These are phyloP conservation scores for Phytophthora sp. DNA, from an alignment of 352 stramenopile genomes.

Conservation along the genomic window DNA sequence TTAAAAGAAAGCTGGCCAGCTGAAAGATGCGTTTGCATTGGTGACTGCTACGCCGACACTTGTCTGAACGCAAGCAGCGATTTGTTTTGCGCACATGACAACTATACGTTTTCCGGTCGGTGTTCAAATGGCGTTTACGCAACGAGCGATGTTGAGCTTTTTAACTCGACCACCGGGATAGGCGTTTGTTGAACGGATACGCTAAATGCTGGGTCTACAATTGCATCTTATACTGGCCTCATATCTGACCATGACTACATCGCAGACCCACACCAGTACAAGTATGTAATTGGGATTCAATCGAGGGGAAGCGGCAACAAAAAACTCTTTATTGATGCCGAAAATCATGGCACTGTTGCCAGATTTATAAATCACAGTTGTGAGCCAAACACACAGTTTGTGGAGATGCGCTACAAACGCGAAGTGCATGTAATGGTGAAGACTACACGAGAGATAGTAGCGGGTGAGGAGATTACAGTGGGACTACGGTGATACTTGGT, in stretches of 20 bases:
- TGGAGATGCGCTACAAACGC: neutral
- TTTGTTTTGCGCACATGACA: neutral
- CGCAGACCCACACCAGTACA: neutral
- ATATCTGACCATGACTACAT: neutral
- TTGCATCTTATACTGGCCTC: neutral
- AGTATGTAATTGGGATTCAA: neutral
- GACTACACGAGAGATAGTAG: neutral
- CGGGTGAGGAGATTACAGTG: neutral
- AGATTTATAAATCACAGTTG: neutral
- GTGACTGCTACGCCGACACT: neutral
- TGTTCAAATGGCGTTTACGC: neutral
- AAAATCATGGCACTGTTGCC: neutral
- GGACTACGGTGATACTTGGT: neutral
- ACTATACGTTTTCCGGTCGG: neutral
- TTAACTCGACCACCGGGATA: neutral
- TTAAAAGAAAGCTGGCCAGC: neutral
- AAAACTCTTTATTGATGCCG: neutral
- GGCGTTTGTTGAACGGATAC: neutral
- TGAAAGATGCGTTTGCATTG: neutral
- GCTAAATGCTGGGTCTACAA: neutral
- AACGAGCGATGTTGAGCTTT: neutral
- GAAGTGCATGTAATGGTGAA: neutral
- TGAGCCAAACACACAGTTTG: neutral
- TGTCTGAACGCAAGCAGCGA: neutral
- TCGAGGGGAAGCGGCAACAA: neutral